Evolutionary conservation across 352 stramenopile species (phyloP), one percentile per base, ranked within the genome.

Genomic region (Stramenopiles sp.): DNA sequence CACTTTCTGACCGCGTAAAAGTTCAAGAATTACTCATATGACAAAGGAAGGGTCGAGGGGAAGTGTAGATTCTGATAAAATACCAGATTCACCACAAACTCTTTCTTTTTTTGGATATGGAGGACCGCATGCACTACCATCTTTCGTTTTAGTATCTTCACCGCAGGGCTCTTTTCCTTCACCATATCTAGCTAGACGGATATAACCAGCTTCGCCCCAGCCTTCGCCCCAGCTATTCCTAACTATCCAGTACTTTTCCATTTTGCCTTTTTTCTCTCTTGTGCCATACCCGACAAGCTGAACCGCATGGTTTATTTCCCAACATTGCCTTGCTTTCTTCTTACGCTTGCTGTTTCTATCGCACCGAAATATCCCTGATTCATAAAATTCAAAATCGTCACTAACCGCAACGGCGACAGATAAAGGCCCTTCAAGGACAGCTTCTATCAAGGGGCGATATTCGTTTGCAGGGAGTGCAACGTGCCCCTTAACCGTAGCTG

Each of bases 151-250:
- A 1, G 83, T 82, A 81, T 93, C 88, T 7, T 86, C 85, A 30
- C 81, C 83, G 81, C 88, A 92, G 55, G 55, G 7, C 7, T 27
- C 39, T 81, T 27, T 7, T 81, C 55, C 55, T 71, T 71, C 55
- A 29, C 30, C 8, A 1, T 84, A 4, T 31, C 88, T 85, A 32
- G 85, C 86, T 31, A 93, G 83, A 27, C 88, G 82, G 82, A 93
- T 93, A 82, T 91, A 92, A 22, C 90, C 90, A 75, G 85, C 55
- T 80, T 93, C 89, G n/a, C 88, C 89, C 87, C 87, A 93, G 0
- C 39, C 44, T 30, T 82, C 33, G 33, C 86, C 84, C 84, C 84
- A 86, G 32, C 67, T 82, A 81, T 86, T 86, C 29, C 83, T 81
- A 55, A 86, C 30, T 67, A 86, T 84, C 82, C 82, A 85, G 75